These are phyloP conservation scores for Sapria himalayana DNA, from an alignment of 345 rosid species.

Conservation along the genomic window DNA sequence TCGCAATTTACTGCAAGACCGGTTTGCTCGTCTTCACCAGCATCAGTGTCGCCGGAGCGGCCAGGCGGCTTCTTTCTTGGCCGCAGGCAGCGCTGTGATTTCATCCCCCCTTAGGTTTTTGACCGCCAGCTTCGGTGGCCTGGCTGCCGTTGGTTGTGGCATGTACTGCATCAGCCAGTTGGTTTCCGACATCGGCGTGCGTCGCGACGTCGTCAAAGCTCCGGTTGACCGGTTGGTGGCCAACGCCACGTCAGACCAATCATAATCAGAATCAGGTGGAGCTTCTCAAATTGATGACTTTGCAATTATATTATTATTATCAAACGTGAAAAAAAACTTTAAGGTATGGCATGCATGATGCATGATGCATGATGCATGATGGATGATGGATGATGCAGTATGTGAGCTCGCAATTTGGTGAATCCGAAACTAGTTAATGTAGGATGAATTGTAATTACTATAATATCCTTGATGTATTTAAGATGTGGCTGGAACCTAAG, in stretches of 20 bases:
- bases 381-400: too few relatives aligned
- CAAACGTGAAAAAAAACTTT: too few relatives aligned
- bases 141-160: slow-evolving; percentile 27
- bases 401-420: too few relatives aligned
- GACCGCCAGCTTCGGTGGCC: slow-evolving; percentile 34
- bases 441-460: too few relatives aligned
- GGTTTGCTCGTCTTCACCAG: slow-evolving; percentile 26
- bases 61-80: slow-evolving; percentile 38
- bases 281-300: too few relatives aligned
- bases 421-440: too few relatives aligned
- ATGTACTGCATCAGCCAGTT: slow-evolving; percentile 29
- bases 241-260: neutral
- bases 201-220: slow-evolving; percentile 33
- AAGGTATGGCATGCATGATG: too few relatives aligned
- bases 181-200: slow-evolving; percentile 40
- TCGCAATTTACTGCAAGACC: slow-evolving; percentile 61
- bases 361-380: too few relatives aligned
- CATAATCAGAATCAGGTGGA: neutral
- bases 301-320: too few relatives aligned
- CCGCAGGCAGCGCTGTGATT: slow-evolving; percentile 21
- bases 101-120: slow-evolving; percentile 29
- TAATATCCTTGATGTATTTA: too few relatives aligned
- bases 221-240: slow-evolving; percentile 26
- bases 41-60: slow-evolving; percentile 45
- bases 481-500: too few relatives aligned